Percentiles rank a stretch among this genome's conserved stretches.
phyloP scores from a whole-genome alignment of 1,284 basidiomycete genomes.

The Apiotrichum montevideense region DNA sequence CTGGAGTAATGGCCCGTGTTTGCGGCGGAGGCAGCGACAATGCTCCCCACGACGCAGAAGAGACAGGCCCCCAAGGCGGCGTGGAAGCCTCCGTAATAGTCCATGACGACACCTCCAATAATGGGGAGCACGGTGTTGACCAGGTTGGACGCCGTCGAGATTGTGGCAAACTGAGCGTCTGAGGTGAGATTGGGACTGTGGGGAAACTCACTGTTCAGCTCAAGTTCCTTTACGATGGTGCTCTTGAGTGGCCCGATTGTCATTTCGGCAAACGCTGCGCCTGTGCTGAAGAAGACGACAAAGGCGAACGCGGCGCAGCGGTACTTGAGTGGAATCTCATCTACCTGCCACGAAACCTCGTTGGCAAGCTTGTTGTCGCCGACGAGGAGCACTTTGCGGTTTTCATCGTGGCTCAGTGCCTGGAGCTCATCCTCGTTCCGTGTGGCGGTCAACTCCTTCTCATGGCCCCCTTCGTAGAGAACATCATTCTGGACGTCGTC shows the following conservation, averaged over 20 bases:
- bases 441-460: no score
- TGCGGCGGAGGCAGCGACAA: constrained; percentile 23
- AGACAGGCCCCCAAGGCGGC: constrained; percentile 5
- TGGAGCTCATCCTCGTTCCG: no score
- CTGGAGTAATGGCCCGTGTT: constrained; percentile 28
- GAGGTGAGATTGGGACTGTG: not conserved
- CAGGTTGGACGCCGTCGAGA: constrained; percentile 42
- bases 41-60: constrained; percentile 30
- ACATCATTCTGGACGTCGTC: no score
- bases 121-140: constrained; percentile 49
- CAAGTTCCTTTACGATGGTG: constrained; percentile 36
- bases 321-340: constrained; percentile 11
- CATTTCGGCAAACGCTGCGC: constrained; percentile 26
- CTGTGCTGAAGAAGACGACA: constrained; percentile 37
- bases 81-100: constrained; percentile 43
- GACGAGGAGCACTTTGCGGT: no score
- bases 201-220: constrained; percentile 31
- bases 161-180: constrained; percentile 45
- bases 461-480: no score
- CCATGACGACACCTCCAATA: constrained; percentile 48
- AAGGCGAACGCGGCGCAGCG: constrained; percentile 23
- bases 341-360: not conserved
- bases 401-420: no score
- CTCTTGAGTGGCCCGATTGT: constrained; percentile 43
- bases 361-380: no score